Evolutionary conservation across 306 rosid species (phyloP).

Genomic region (Oxytropis ochrocephala): DNA sequence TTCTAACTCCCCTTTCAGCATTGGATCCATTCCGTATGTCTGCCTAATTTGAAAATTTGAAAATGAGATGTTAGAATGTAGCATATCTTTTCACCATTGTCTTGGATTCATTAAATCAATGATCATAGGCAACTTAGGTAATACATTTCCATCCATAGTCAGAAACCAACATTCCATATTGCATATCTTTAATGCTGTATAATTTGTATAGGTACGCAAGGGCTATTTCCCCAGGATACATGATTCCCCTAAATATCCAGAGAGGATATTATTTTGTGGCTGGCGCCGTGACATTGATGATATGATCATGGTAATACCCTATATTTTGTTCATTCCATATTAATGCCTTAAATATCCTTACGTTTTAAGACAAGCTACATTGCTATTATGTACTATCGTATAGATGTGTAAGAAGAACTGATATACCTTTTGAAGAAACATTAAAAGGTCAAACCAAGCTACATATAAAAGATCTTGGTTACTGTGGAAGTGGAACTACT

Average conservation of each 20-base stretch:
- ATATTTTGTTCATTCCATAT: not conserved
- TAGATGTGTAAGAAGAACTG: not conserved
- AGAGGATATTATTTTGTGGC: constrained; percentile 91
- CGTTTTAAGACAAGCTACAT: not conserved
- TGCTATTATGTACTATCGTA: not conserved
- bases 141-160: not conserved
- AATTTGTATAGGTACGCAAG: constrained; percentile 48
- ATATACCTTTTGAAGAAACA: not conserved
- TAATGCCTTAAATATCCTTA: not conserved
- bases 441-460: not conserved
- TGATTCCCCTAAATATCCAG: constrained; percentile 88
- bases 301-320: constrained; percentile 82
- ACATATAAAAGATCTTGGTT: not conserved
- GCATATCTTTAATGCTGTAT: constrained; percentile 15
- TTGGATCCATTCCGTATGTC: not conserved
- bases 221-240: constrained; percentile 43
- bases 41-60: not conserved
- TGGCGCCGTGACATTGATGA: constrained; percentile 99
- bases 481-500: not conserved
- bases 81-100: constrained; percentile 12
- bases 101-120: constrained; percentile 15
- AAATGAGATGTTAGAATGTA: constrained; percentile 4
- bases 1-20: constrained; percentile 17
- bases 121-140: not conserved
- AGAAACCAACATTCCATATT: not conserved